A percentile compares a stretch with the other conserved stretches of the same genome.
Conservation (phyloP, 805 yeast species). For the Yarrowia yakushimensis region DNA sequence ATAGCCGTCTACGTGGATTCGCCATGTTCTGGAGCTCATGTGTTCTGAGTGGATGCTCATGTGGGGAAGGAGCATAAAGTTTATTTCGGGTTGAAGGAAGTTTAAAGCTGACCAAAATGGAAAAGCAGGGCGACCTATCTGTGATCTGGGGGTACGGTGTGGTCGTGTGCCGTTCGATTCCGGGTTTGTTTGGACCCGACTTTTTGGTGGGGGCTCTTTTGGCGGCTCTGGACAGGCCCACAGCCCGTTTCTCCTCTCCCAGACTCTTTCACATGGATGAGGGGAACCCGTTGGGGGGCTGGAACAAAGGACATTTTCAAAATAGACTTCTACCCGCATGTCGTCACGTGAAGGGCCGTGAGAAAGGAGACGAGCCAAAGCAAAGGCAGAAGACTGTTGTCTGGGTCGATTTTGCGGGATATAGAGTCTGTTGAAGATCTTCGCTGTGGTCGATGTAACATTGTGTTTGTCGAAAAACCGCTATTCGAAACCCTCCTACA, state of each 20-base stretch:
- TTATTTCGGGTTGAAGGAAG: neutral
- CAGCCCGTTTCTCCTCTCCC: neutral
- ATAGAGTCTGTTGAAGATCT: too few relatives aligned
- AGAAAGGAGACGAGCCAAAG: neutral
- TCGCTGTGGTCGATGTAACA: too few relatives aligned
- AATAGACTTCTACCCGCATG: neutral
- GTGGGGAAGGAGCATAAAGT: slow-evolving; percentile 11
- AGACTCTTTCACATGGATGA: neutral
- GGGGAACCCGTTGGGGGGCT: slow-evolving; percentile 18
- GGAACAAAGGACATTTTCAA: neutral
- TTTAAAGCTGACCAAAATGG: neutral
- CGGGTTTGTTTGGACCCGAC: too few relatives aligned
- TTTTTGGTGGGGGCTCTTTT: too few relatives aligned
- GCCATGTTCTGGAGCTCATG: neutral
- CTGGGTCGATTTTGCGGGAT: too few relatives aligned
- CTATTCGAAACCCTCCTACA: too few relatives aligned
- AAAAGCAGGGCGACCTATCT: neutral
- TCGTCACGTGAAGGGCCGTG: slow-evolving; percentile 4
- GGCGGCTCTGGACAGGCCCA: too few relatives aligned
- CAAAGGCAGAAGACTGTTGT: too few relatives aligned
- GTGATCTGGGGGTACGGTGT: neutral
- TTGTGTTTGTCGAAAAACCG: too few relatives aligned
- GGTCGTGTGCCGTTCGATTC: too few relatives aligned
- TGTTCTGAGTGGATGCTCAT: neutral
- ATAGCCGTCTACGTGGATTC: neutral